phyloP scores from a whole-genome alignment of 2,329 filamentous ascomycete species.

The Periconia macrospinosa region DNA sequence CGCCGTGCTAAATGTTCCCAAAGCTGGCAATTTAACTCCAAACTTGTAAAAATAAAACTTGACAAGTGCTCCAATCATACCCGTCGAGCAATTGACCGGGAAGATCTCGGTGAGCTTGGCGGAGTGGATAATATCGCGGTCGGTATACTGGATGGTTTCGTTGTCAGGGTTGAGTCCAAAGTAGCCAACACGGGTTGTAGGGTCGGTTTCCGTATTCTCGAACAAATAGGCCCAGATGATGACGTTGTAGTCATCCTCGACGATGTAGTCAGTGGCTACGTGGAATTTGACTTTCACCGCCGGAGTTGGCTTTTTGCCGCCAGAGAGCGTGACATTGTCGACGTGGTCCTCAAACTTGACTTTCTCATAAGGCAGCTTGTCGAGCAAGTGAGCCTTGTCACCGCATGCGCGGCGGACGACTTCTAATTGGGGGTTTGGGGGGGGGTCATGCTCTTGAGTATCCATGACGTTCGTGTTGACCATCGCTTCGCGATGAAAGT shows the following conservation, averaged over 20 bases:
- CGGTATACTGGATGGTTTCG: neutral
- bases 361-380: no score
- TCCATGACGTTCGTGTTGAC: no score
- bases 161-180: neutral
- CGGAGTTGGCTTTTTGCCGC: neutral
- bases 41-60: neutral
- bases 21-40: neutral
- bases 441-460: no score
- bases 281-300: neutral
- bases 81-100: neutral
- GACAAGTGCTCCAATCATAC: neutral
- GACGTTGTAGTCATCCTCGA: neutral
- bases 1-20: neutral
- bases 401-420: no score
- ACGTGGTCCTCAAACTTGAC: no score
- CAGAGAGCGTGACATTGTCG: neutral
- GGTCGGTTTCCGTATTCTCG: neutral
- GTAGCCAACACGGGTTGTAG: neutral
- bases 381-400: no score
- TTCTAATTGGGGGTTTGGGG: no score
- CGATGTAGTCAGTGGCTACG: neutral
- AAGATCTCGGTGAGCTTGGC: neutral
- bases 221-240: neutral
- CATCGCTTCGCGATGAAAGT: no score
- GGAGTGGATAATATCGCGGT: neutral